Conservation (phyloP, 106 monocot genomes). For the Cymbidium sinense region DNA sequence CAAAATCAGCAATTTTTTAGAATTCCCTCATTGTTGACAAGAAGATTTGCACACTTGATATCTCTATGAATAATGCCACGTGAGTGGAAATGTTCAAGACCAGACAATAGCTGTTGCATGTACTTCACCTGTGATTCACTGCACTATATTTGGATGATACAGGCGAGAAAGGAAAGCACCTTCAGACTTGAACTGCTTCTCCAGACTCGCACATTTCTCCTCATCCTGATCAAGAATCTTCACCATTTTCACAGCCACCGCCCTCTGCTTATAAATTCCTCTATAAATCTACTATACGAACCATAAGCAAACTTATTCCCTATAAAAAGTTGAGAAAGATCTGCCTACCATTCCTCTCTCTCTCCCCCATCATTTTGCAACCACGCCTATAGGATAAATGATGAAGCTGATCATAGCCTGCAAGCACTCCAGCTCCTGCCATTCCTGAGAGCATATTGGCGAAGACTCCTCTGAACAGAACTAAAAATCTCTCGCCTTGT, state of each 20-base stretch:
- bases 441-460: conserved; percentile 94
- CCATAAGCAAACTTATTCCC: conserved; percentile 93
- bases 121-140: conserved; percentile 85
- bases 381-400: conserved; percentile 28
- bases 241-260: conserved; percentile 89
- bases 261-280: conserved; percentile 86
- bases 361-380: conserved; percentile 25
- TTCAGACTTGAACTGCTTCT: no score
- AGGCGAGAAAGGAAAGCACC: no score
- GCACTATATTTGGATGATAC: no score
- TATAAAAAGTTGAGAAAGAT: conserved; percentile 84
- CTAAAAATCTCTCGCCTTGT: conserved; percentile 44
- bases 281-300: conserved; percentile 81
- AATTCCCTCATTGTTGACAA: conserved; percentile 71
- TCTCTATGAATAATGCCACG: conserved; percentile 78
- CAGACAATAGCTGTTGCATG: conserved; percentile 76
- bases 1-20: conserved; percentile 90
- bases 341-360: conserved; percentile 83
- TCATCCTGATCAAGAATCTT: conserved; percentile 67
- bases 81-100: conserved; percentile 78
- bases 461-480: conserved; percentile 63
- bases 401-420: conserved; percentile 77
- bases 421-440: conserved; percentile 86
- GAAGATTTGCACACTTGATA: conserved; percentile 84
- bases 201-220: conserved; percentile 31